Conservation (phyloP, 2,329 filamentous ascomycete species). For the Amylocarpus encephaloides region DNA sequence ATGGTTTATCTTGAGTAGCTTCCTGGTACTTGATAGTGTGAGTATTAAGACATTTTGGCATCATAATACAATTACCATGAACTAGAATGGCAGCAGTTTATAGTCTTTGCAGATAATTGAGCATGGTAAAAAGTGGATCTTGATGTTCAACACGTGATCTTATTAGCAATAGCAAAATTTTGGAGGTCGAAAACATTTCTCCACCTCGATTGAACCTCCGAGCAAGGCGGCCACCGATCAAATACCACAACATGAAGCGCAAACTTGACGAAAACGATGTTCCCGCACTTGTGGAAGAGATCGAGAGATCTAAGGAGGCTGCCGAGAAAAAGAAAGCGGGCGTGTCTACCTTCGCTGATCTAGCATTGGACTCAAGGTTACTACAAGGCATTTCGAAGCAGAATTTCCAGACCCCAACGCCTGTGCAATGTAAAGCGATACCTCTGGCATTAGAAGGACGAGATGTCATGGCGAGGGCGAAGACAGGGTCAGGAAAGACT, state of each 20-base stretch:
- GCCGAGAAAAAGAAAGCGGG: conserved; percentile 16
- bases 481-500: conserved; percentile 95
- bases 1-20: background rate
- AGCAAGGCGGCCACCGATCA: background rate
- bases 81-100: too few species aligned
- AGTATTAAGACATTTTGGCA: background rate
- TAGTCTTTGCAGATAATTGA: too few species aligned
- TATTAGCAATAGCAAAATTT: background rate
- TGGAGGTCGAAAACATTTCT: background rate
- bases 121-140: too few species aligned
- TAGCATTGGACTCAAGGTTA: conserved; percentile 78
- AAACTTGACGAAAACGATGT: conserved; percentile 54
- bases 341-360: conserved; percentile 57
- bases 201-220: background rate
- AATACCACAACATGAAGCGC: conserved; percentile 46
- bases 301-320: conserved; percentile 12
- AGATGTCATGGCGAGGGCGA: conserved; percentile 86
- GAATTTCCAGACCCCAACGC: conserved; percentile 79
- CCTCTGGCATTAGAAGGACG: conserved; percentile 81
- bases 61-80: too few species aligned
- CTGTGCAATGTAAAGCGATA: conserved; percentile 81
- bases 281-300: conserved; percentile 34
- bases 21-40: too few species aligned
- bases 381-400: conserved; percentile 80
- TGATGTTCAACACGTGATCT: too few species aligned